Conservation (phyloP, 1,139 yeast genomes). For the Saccharomyces uvarum region DNA sequence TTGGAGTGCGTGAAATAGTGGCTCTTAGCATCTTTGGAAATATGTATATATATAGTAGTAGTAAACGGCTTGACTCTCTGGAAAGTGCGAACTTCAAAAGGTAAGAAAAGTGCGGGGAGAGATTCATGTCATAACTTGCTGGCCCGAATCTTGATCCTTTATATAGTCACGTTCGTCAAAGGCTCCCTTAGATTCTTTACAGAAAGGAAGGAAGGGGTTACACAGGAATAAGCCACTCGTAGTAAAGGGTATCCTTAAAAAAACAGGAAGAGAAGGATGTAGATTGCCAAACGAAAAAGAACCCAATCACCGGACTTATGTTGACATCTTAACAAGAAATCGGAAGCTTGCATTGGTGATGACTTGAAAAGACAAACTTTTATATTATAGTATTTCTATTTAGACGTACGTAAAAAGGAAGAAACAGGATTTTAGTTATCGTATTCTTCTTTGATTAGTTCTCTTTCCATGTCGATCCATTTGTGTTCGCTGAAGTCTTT, state of each 20-base stretch:
- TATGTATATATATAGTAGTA: conserved; percentile 2
- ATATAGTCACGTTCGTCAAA: neutral
- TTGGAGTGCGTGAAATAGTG: neutral
- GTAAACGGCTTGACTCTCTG: too few relatives aligned
- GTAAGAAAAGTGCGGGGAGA: conserved; percentile 2
- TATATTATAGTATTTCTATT: neutral
- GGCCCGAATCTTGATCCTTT: neutral
- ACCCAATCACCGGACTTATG: neutral
- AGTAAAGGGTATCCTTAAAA: neutral
- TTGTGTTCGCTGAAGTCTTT: conserved; percentile 25
- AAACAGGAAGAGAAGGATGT: neutral
- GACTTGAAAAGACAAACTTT: neutral
- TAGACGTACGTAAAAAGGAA: neutral
- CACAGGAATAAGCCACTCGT: neutral
- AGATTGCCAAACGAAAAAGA: neutral
- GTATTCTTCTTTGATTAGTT: conserved; percentile 31
- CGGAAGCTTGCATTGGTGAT: neutral
- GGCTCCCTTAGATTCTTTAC: neutral
- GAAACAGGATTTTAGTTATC: conserved; percentile 15
- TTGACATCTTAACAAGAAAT: neutral
- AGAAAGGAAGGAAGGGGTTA: neutral
- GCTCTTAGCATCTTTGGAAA: neutral
- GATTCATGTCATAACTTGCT: neutral
- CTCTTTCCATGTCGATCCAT: conserved; percentile 34
- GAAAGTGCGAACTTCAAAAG: conserved; percentile 1